Evolutionary conservation across 2,329 filamentous ascomycete species (phyloP).

Genomic region (Colletotrichum melonis): DNA sequence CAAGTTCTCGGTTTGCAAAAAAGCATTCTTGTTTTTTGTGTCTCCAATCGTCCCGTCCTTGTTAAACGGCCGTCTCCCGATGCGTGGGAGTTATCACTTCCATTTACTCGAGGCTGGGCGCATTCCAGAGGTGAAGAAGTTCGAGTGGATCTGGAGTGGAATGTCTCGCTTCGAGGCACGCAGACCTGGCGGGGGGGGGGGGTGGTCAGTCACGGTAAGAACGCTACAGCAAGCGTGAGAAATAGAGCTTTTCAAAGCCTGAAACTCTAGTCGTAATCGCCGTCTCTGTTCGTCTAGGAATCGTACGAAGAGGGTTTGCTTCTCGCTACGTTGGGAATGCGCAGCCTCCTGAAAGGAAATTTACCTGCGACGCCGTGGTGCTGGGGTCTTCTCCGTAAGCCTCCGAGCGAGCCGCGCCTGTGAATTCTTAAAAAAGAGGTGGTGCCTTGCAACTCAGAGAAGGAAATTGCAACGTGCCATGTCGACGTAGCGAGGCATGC

Average conservation of each 20-base stretch:
- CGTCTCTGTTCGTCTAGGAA: background rate
- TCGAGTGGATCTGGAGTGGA: conserved; percentile 5
- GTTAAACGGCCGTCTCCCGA: background rate
- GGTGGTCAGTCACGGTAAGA: background rate
- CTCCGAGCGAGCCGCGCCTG: background rate
- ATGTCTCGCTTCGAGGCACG: conserved; percentile 16
- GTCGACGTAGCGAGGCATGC: background rate
- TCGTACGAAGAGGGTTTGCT: too few relatives aligned
- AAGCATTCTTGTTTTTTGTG: background rate
- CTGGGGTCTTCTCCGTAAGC: background rate
- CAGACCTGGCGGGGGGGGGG: too few relatives aligned
- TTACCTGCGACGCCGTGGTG: background rate
- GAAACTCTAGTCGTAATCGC: background rate
- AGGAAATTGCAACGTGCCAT: background rate
- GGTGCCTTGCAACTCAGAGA: background rate
- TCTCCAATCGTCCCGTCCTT: background rate
- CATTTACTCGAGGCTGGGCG: background rate
- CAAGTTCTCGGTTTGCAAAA: background rate
- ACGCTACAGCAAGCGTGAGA: background rate
- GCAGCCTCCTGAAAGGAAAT: background rate
- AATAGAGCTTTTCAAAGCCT: background rate
- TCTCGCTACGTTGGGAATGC: background rate
- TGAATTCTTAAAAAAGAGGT: too few relatives aligned
- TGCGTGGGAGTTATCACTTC: background rate
- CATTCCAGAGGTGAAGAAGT: background rate